Evolutionary conservation across 305 asterid species (phyloP).

Genomic region (Fraxinus platypoda): DNA sequence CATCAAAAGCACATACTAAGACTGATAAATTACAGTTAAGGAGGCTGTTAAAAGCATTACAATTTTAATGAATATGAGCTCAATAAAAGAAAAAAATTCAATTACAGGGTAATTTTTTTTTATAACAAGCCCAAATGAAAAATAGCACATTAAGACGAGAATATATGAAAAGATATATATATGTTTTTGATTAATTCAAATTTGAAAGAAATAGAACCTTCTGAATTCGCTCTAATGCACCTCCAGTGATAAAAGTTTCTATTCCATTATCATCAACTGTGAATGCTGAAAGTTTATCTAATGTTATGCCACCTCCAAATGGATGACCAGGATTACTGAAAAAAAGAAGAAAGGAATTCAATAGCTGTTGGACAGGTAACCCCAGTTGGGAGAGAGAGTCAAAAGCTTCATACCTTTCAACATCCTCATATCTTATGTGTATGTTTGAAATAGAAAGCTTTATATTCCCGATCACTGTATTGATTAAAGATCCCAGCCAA

Average conservation of each 20-base stretch:
- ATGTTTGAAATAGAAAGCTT: slow-evolving; percentile 93
- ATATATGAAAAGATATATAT: neutral
- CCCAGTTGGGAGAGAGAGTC: neutral
- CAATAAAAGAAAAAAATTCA: neutral
- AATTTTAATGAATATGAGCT: neutral
- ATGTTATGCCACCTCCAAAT: slow-evolving; percentile 84
- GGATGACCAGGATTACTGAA: slow-evolving; percentile 94
- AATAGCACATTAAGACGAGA: neutral
- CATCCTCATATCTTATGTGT: slow-evolving; percentile 97
- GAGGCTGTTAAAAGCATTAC: neutral
- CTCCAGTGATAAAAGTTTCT: slow-evolving; percentile 86
- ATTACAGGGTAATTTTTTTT: neutral
- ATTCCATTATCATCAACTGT: slow-evolving; percentile 86
- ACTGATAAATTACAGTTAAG: neutral
- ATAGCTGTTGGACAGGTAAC: slow-evolving; percentile 29
- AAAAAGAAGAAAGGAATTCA: slow-evolving; percentile 17
- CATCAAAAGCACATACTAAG: neutral
- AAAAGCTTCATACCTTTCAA: slow-evolving; percentile 68
- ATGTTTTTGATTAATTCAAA: slow-evolving; percentile 14
- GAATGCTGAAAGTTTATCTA: slow-evolving; percentile 89
- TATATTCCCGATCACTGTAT: slow-evolving; percentile 92
- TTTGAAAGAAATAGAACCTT: slow-evolving; percentile 53
- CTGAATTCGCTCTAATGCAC: slow-evolving; percentile 80
- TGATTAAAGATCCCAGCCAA: slow-evolving; percentile 95
- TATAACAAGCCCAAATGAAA: neutral